Base-by-base conservation (phyloP, 1,284 basidiomycete species). In the Ganoderma sinense region DNA sequence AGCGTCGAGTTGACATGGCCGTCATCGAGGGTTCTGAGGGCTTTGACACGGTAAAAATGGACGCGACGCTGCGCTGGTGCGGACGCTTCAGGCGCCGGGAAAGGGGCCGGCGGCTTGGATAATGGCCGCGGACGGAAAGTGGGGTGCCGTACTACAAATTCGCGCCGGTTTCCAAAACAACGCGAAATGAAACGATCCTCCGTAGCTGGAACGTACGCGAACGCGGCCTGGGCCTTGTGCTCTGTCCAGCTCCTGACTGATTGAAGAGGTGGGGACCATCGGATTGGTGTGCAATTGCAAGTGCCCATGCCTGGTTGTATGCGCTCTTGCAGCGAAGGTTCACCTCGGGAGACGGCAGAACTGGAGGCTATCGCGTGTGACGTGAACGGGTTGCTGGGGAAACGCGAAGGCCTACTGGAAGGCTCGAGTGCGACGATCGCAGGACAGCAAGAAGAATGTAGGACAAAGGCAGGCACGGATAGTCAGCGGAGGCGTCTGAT, bases 361-460 rank as follows among this genome's bases (percentile, higher is more conserved):
- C 3, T 26, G 23, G 23, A 51, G 48, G 23, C 26, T 8, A 5
- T 26, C 23, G 23, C 39, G 41, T 29, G 18, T 20, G 26, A 13
- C 10, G 16, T 29, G 18, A 10, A 41, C 4, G 13, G 20, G 29
- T 63, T 63, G 45, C 62, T 36, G 10, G 4, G 62, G 62, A 63
- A 51, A 63, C 62, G 33, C 36, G 62, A 63, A 63, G 45, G 18
- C 29, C 7, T 31, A 10, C 14, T 33, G 53, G 4, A 56, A 56
- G 29, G 16, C 29, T 56, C 53, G 53, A 56, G 29, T 56, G 53
- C 53, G 53, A 56, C 53, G 53, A 56, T 56, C 53, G 53, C 16
- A 56, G 26, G 29, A 33, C 53, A 56, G 53, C 53, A 33, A 51
- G 48, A 26, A 26, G 26, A 55, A 31, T 14, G 53, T 16, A 29